Conservation (phyloP, 257 asterid species). For the Avicennia marina region DNA sequence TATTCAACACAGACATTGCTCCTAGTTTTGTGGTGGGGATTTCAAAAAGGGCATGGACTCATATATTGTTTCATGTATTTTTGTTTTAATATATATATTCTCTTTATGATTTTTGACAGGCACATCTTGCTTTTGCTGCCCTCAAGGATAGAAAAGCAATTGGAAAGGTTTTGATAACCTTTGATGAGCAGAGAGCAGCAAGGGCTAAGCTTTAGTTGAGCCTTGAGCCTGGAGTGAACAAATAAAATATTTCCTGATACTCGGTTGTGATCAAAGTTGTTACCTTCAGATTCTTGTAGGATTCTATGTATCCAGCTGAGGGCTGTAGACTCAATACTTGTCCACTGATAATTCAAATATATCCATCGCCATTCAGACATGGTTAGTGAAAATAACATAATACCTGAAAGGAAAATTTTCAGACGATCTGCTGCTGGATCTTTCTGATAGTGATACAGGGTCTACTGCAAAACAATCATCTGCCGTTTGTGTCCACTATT, state of each 20-base stretch:
- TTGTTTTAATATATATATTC: background rate
- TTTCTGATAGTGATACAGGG: background rate
- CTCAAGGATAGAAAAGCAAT: conserved; percentile 83
- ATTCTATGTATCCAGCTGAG: conserved; percentile 7
- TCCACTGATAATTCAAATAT: conserved; percentile 1
- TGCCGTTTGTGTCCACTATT: no score
- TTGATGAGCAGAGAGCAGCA: conserved; percentile 34
- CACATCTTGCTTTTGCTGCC: conserved; percentile 76
- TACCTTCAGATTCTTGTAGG: conserved; percentile 6
- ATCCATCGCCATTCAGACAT: background rate
- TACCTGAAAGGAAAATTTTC: background rate
- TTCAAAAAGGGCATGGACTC: background rate
- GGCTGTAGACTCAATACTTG: background rate
- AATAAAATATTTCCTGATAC: background rate
- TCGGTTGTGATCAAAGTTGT: background rate
- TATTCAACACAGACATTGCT: no score
- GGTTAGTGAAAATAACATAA: background rate
- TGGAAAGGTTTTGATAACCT: conserved; percentile 83
- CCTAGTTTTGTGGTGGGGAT: no score
- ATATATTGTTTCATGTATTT: background rate
- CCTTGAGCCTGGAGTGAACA: background rate
- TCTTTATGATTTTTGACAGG: no score
- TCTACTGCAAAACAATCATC: no score
- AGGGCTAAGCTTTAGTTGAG: conserved; percentile 53
- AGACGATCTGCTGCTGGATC: background rate